phyloP scores from a whole-genome alignment of 306 rosid species.

The Pyrus betulifolia region DNA sequence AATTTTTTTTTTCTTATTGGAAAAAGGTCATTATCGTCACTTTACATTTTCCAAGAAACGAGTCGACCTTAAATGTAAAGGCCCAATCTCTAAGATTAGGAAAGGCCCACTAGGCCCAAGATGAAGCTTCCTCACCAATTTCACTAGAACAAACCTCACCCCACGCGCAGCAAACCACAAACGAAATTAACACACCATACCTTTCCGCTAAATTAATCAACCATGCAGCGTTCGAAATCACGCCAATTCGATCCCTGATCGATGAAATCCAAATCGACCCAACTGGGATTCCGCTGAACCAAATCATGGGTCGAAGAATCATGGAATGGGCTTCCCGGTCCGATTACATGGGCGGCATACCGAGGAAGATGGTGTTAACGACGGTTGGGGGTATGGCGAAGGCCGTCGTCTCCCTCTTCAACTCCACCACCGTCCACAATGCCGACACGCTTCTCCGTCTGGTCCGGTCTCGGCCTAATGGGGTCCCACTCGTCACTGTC shows the following conservation, averaged over 20 bases:
- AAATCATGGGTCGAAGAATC: slow-evolving; percentile 41
- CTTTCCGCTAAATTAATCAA: neutral
- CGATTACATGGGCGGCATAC: slow-evolving; percentile 51
- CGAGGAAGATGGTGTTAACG: slow-evolving; percentile 47
- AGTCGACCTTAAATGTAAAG: too few species aligned
- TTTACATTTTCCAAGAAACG: too few species aligned
- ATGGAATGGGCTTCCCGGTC: slow-evolving; percentile 76
- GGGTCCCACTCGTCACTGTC: slow-evolving; percentile 81
- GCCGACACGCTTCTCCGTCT: slow-evolving; percentile 63
- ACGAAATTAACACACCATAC: neutral
- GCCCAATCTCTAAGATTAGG: too few species aligned
- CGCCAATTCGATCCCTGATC: neutral
- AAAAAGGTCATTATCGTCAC: too few species aligned
- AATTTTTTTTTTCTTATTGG: too few species aligned
- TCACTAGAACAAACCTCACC: neutral
- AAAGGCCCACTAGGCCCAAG: neutral
- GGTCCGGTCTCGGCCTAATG: slow-evolving; percentile 58
- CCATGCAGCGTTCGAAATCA: neutral
- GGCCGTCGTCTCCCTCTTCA: slow-evolving; percentile 46
- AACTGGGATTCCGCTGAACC: neutral
- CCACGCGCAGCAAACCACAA: neutral
- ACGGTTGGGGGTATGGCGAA: slow-evolving; percentile 66
- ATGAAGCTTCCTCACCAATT: neutral
- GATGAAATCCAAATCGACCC: neutral
- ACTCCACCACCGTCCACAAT: slow-evolving; percentile 63